Evolutionary conservation across 169 alveolate genomes (phyloP).

Genomic region (Plasmodium falciparum): DNA sequence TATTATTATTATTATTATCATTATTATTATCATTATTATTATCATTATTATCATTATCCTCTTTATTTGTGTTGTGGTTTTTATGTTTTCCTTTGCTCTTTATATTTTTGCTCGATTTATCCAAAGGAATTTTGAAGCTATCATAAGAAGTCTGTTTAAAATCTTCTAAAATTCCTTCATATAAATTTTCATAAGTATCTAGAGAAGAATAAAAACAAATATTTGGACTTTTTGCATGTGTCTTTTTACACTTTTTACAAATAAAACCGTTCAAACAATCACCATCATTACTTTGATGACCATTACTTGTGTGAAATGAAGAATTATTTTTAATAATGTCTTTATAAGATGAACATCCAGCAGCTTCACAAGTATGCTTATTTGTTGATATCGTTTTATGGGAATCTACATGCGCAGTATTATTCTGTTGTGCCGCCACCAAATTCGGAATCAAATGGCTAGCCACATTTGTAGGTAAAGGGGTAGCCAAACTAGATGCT

Average conservation of each 20-base stretch:
- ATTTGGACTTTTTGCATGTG: conserved; percentile 62
- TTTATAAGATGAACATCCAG: conserved; percentile 71
- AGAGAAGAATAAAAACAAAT: conserved; percentile 69
- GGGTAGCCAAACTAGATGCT: too few relatives aligned
- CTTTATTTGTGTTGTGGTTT: neutral
- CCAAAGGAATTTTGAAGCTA: conserved; percentile 28
- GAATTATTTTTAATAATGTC: conserved; percentile 22
- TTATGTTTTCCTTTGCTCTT: neutral
- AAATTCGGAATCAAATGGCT: too few relatives aligned
- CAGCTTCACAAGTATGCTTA: conserved; percentile 59
- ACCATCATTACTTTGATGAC: neutral
- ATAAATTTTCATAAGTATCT: conserved; percentile 53
- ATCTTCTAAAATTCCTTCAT: conserved; percentile 67
- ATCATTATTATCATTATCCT: neutral
- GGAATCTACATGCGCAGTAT: too few relatives aligned
- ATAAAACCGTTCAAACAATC: conserved; percentile 65
- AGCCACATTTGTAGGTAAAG: too few relatives aligned
- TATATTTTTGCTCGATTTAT: conserved; percentile 14
- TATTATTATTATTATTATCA: neutral
- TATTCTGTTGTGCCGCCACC: too few relatives aligned
- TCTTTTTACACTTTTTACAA: conserved; percentile 54
- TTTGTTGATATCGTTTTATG: neutral
- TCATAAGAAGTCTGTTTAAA: conserved; percentile 35
- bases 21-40: neutral
- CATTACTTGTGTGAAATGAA: neutral